phyloP scores from a whole-genome alignment of 1,284 basidiomycete species.

The Apiotrichum akiyoshidainum region DNA sequence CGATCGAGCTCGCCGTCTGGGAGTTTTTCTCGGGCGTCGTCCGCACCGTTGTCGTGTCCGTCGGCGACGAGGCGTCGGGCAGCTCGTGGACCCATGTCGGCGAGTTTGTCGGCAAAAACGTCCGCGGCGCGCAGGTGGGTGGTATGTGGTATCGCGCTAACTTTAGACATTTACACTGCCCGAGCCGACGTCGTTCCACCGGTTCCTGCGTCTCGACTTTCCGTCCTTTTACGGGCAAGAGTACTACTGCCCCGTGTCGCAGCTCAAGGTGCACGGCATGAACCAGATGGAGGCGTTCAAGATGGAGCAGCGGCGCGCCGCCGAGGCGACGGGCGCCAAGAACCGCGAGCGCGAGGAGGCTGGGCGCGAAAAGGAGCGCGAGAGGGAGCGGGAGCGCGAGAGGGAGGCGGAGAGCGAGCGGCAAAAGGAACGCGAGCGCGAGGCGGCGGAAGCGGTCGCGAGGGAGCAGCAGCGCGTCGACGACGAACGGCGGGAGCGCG shows the following conservation, averaged over 20 bases:
- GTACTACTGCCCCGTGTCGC: conserved; percentile 91
- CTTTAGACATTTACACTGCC: conserved; percentile 62
- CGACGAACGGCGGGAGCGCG: conserved; percentile 29
- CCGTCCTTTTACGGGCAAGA: conserved; percentile 90
- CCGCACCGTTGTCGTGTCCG: conserved; percentile 82
- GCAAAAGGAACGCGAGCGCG: conserved; percentile 53
- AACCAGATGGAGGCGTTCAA: conserved; percentile 97
- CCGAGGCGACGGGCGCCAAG: conserved; percentile 23
- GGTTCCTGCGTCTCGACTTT: conserved; percentile 93
- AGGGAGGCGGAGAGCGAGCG: conserved; percentile 57
- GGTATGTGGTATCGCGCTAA: conserved; percentile 45
- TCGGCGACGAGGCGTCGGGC: conserved; percentile 60
- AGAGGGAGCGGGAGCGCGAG: conserved; percentile 52
- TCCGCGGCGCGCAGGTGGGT: conserved; percentile 84
- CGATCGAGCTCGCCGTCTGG: conserved; percentile 91
- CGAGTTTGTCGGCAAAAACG: conserved; percentile 79
- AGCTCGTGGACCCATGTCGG: conserved; percentile 57
- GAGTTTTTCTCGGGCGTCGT: conserved; percentile 98
- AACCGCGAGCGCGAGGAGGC: conserved; percentile 31
- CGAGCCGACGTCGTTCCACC: conserved; percentile 74
- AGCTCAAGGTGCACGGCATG: conserved; percentile 89
- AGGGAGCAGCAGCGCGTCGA: conserved; percentile 28
- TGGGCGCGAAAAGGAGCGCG: conserved; percentile 23
- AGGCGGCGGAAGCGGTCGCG: conserved; percentile 47
- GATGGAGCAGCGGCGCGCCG: conserved; percentile 61